Percentiles rank a stretch among this genome's conserved stretches.
phyloP scores from a whole-genome alignment of 73 alveolate genomes.

The Paramecium caudatum region DNA sequence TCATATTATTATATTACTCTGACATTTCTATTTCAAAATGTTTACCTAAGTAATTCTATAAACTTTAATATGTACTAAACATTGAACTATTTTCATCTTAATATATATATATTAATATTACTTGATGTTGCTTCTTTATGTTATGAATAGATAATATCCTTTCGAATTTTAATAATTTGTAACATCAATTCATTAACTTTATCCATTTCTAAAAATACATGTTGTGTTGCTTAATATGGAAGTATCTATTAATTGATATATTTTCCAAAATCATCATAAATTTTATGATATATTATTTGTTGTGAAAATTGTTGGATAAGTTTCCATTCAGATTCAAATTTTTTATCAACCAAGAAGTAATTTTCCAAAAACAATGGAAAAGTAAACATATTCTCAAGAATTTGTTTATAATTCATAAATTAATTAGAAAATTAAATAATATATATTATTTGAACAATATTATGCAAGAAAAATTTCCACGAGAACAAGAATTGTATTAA shows the following conservation, averaged over 20 bases:
- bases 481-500: slow-evolving; percentile 41
- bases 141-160: slow-evolving; percentile 20
- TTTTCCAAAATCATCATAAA: background rate
- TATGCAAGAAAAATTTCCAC: slow-evolving; percentile 17
- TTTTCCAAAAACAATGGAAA: too few species aligned
- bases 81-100: slow-evolving; percentile 17
- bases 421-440: too few species aligned
- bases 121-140: slow-evolving; percentile 18
- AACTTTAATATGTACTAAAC: slow-evolving; percentile 12
- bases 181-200: slow-evolving; percentile 15
- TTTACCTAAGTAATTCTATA: slow-evolving; percentile 22
- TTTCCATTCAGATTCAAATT: background rate
- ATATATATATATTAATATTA: background rate
- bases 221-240: background rate
- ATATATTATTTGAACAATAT: too few species aligned
- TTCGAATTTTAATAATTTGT: slow-evolving; percentile 32
- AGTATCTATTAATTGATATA: background rate
- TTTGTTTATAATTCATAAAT: too few species aligned
- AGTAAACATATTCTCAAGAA: too few species aligned
- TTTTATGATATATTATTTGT: background rate
- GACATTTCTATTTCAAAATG: background rate
- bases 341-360: too few species aligned
- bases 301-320: background rate
- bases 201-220: background rate
- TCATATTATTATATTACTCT: background rate